These are phyloP conservation scores for Pythium phragmitis DNA, from an alignment of 352 stramenopile species.

Conservation along the genomic window DNA sequence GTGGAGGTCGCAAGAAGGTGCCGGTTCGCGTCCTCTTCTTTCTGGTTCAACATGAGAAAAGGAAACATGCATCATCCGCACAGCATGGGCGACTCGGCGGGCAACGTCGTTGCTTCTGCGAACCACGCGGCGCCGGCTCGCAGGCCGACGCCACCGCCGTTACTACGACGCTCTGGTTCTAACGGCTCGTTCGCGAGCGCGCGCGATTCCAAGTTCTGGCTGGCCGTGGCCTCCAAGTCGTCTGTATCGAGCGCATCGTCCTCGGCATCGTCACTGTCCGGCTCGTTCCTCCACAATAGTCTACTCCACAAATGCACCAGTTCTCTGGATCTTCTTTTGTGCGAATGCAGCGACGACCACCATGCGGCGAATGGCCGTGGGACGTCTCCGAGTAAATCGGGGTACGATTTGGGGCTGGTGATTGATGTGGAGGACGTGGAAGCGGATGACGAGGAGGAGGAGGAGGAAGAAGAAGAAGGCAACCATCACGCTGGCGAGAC, in stretches of 20 bases:
- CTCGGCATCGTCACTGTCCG: conserved; percentile 6
- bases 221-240: conserved; percentile 37
- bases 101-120: background rate
- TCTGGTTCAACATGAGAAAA: conserved; percentile 18
- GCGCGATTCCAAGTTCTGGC: conserved; percentile 67
- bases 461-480: conserved; percentile 5
- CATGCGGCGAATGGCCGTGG: background rate
- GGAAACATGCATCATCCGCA: conserved; percentile 3
- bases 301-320: background rate
- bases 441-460: background rate
- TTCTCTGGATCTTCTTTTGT: conserved; percentile 2
- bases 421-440: conserved; percentile 20
- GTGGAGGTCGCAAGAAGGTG: conserved; percentile 4
- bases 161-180: conserved; percentile 9
- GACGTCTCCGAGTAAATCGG: background rate
- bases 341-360: background rate
- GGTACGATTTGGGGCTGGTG: conserved; percentile 10
- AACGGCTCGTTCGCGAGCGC: conserved; percentile 52
- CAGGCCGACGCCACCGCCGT: background rate
- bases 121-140: background rate
- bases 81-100: background rate
- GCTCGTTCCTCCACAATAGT: background rate
- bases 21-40: background rate
- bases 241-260: conserved; percentile 31
- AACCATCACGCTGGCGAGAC: background rate